Conservation (phyloP, 192 early-diverging fungal genomes). For the Gigaspora rosea region DNA sequence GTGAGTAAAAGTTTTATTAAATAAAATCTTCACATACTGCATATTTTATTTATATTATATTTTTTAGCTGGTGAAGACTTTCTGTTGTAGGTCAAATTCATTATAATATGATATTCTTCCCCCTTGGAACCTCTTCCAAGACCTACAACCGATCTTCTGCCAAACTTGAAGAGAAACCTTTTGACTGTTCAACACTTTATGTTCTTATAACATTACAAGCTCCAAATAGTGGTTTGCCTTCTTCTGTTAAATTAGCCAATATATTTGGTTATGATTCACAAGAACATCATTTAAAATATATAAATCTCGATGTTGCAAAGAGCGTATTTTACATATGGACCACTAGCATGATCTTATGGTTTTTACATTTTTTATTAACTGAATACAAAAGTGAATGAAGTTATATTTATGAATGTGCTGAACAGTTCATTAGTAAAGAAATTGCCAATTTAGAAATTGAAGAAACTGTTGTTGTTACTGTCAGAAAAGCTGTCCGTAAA, state of each 20-base stretch:
- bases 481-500: conserved; percentile 13
- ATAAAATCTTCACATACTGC: not conserved
- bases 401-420: conserved; percentile 9
- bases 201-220: conserved; percentile 10
- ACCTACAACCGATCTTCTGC: conserved; percentile 28
- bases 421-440: conserved; percentile 22
- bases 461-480: conserved; percentile 10
- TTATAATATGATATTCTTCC: conserved; percentile 43
- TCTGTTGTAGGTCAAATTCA: conserved; percentile 37
- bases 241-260: conserved; percentile 2
- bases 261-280: conserved; percentile 10
- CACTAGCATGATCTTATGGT: not conserved
- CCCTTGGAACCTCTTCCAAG: conserved; percentile 20
- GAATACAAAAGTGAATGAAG: conserved; percentile 4
- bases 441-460: conserved; percentile 22
- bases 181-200: conserved; percentile 6
- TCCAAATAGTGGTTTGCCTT: conserved; percentile 22
- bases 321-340: conserved; percentile 13
- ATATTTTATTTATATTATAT: not conserved
- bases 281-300: not conserved
- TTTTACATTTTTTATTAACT: conserved; percentile 26
- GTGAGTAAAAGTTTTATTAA: conserved; percentile 29
- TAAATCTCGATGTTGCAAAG: not conserved
- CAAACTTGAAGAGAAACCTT: conserved; percentile 32
- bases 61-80: conserved; percentile 32